phyloP scores from a whole-genome alignment of 257 asterid species.

The Ajuga chamaepitys region DNA sequence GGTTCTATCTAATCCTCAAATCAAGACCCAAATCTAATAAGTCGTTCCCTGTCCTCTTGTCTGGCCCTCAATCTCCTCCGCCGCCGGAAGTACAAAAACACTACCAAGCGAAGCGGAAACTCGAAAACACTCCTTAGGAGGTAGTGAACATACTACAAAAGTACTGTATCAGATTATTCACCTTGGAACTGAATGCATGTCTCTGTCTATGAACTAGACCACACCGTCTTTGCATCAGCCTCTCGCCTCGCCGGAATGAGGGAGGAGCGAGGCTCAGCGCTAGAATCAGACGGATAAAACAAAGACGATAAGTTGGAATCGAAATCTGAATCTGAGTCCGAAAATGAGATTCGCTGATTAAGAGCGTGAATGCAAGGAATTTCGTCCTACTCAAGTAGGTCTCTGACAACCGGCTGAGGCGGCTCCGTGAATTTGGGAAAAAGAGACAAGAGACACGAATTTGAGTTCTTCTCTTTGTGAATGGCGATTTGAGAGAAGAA shows the following conservation, averaged over 20 bases:
- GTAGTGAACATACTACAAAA: constrained; percentile 4
- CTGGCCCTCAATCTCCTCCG: constrained; percentile 21
- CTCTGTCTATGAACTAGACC: constrained; percentile 26
- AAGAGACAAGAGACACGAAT: too few relatives aligned
- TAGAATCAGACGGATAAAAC: constrained; percentile 33
- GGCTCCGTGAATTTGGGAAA: too few relatives aligned
- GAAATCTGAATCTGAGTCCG: too few relatives aligned
- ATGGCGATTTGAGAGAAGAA: too few relatives aligned
- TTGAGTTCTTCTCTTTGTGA: too few relatives aligned
- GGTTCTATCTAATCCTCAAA: too few relatives aligned
- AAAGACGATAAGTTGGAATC: too few relatives aligned
- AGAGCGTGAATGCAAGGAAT: too few relatives aligned
- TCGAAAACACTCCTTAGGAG: constrained; percentile 18
- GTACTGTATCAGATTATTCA: not conserved
- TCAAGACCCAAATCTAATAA: too few relatives aligned
- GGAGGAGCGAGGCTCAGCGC: constrained; percentile 25
- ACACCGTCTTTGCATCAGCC: not conserved
- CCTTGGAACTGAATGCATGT: constrained; percentile 26
- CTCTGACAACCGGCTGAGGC: too few relatives aligned
- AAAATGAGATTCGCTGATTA: too few relatives aligned
- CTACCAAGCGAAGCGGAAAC: constrained; percentile 25
- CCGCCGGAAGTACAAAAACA: constrained; percentile 29
- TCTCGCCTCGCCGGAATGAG: not conserved
- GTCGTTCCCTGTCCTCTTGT: constrained; percentile 8
- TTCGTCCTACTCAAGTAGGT: too few relatives aligned